A percentile compares a stretch with the other conserved stretches of the same genome.
These are phyloP conservation scores for Alnus rubra DNA, from an alignment of 306 rosid species.

Conservation along the genomic window DNA sequence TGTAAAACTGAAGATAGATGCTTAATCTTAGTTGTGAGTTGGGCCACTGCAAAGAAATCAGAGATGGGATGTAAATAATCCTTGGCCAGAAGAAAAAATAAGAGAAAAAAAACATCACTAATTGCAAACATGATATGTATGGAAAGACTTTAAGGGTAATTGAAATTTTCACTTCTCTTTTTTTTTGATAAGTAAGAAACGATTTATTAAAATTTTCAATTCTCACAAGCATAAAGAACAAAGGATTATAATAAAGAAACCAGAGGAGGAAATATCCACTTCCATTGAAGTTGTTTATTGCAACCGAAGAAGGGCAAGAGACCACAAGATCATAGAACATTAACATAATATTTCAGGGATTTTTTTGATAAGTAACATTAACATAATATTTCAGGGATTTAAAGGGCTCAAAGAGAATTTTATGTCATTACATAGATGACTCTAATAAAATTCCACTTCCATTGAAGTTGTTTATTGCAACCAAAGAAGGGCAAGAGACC, in stretches of 20 bases:
- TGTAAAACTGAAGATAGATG: conserved; percentile 75
- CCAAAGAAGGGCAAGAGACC: no score
- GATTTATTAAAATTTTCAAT: neutral
- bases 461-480: no score
- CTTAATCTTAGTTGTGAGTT: conserved; percentile 81
- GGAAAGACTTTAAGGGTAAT: neutral
- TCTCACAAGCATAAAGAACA: neutral
- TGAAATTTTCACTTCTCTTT: no score
- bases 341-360: no score
- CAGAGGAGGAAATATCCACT: neutral
- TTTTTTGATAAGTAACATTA: no score
- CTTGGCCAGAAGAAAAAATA: neutral
- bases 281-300: neutral
- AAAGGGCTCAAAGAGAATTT: neutral
- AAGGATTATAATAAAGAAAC: neutral
- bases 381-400: neutral
- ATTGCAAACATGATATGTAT: neutral
- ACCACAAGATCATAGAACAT: neutral
- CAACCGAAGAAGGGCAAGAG: neutral
- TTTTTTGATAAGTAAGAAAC: no score
- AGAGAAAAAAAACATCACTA: neutral
- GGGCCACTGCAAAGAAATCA: conserved; percentile 71
- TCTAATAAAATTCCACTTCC: neutral
- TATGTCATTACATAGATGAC: neutral
- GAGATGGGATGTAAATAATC: conserved; percentile 16